Conservation (phyloP, 2,329 filamentous ascomycete genomes). For the Colletotrichum sp. region DNA sequence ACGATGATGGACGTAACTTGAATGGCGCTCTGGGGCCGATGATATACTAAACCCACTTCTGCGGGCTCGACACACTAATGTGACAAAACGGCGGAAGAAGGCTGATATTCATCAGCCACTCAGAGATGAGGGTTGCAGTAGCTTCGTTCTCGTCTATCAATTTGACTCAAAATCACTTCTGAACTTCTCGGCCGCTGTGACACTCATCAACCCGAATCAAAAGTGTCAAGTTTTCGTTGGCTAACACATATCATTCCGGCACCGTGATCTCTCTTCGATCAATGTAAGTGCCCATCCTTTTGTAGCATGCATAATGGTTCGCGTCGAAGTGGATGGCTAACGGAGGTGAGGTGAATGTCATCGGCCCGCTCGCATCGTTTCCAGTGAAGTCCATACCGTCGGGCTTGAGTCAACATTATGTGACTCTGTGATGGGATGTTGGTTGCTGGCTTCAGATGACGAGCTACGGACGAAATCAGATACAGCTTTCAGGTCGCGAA, state of each 20-base stretch:
- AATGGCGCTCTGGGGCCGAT: background rate
- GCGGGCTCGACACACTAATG: background rate
- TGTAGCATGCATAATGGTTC: background rate
- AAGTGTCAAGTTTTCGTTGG: background rate
- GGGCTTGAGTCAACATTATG: background rate
- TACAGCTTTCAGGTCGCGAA: background rate
- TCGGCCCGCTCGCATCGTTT: background rate
- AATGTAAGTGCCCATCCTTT: background rate
- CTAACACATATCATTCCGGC: background rate
- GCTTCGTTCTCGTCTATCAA: conserved; percentile 9
- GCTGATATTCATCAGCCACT: background rate
- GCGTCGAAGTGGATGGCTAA: background rate
- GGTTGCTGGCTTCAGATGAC: background rate
- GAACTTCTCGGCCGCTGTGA: background rate
- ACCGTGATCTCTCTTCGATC: background rate
- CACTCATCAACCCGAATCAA: background rate
- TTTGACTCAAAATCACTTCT: conserved; percentile 3
- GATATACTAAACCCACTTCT: conserved; percentile 5
- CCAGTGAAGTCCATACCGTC: background rate
- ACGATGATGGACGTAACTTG: background rate
- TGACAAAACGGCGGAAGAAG: background rate
- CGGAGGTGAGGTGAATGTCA: background rate
- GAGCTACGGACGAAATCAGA: background rate
- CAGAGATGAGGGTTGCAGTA: background rate
- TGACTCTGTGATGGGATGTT: background rate